phyloP scores from a whole-genome alignment of 2,329 filamentous ascomycete genomes.

The Aotearoamyces nothofagi region DNA sequence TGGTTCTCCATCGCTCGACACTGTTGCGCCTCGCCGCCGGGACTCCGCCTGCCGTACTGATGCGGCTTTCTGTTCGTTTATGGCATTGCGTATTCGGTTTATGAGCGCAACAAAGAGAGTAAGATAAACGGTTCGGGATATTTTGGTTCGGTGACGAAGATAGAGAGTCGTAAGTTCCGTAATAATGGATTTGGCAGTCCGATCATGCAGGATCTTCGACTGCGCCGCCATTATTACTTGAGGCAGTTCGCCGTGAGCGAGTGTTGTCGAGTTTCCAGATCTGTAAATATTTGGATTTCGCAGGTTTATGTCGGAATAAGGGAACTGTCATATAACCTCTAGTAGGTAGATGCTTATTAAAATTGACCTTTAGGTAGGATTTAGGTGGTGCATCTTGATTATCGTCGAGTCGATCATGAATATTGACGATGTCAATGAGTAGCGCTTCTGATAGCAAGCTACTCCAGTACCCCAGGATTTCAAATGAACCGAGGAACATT shows the following conservation, averaged over 20 bases:
- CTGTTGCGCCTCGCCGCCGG: conserved; percentile 35
- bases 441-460: too few relatives aligned
- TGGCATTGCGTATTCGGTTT: conserved; percentile 80
- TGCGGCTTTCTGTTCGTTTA: conserved; percentile 84
- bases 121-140: conserved; percentile 73
- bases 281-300: too few relatives aligned
- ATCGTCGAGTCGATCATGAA: too few relatives aligned
- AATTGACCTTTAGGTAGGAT: too few relatives aligned
- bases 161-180: conserved; percentile 58
- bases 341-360: too few relatives aligned
- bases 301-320: too few relatives aligned
- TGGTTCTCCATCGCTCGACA: conserved; percentile 18
- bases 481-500: too few relatives aligned
- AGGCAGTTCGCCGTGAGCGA: not conserved
- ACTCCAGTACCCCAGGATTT: too few relatives aligned
- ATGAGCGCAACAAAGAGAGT: conserved; percentile 66
- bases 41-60: conserved; percentile 50
- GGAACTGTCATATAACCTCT: too few relatives aligned
- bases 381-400: too few relatives aligned
- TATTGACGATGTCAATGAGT: too few relatives aligned
- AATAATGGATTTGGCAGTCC: conserved; percentile 49
- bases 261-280: too few relatives aligned
- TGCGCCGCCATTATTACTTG: conserved; percentile 48
- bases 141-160: conserved; percentile 62
- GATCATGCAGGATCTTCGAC: conserved; percentile 54